A percentile compares a stretch with the other conserved stretches of the same genome.
These are phyloP conservation scores for Penicillium thymicola DNA, from an alignment of 2,329 filamentous ascomycete species.

Conservation along the genomic window DNA sequence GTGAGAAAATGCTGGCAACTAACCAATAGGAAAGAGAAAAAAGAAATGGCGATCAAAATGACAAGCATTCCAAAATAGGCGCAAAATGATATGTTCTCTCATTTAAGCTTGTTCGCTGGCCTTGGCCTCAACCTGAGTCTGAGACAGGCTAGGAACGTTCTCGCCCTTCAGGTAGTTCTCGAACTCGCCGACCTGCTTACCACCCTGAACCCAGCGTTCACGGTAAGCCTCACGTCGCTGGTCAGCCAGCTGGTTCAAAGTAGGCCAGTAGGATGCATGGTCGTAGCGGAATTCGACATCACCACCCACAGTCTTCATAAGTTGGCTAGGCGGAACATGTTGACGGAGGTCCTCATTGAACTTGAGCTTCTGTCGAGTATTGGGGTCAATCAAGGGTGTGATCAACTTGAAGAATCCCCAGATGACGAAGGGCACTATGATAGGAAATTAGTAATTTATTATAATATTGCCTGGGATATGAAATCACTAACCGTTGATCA, in stretches of 20 bases:
- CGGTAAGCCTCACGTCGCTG: slow-evolving; percentile 61
- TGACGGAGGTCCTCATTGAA: slow-evolving; percentile 89
- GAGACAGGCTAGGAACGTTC: slow-evolving; percentile 37
- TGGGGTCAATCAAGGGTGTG: slow-evolving; percentile 91
- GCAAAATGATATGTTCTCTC: not conserved
- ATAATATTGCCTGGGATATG: not conserved
- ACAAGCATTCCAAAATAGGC: not conserved
- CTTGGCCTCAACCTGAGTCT: slow-evolving; percentile 21
- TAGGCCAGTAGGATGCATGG: slow-evolving; percentile 84
- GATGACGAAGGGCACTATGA: slow-evolving; percentile 80
- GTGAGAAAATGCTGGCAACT: not conserved
- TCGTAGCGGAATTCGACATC: slow-evolving; percentile 88
- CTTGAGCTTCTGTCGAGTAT: slow-evolving; percentile 91
- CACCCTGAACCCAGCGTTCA: slow-evolving; percentile 73
- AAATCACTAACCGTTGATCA: slow-evolving; percentile 70
- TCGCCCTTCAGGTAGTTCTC: slow-evolving; percentile 86
- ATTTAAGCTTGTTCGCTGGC: slow-evolving; percentile 7
- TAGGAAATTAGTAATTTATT: slow-evolving; percentile 1
- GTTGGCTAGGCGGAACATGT: slow-evolving; percentile 76
- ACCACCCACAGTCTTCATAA: slow-evolving; percentile 76
- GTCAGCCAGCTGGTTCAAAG: slow-evolving; percentile 68
- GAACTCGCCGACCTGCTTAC: slow-evolving; percentile 77
- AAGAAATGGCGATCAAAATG: not conserved
- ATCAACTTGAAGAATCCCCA: slow-evolving; percentile 95
- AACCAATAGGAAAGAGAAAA: not conserved